Percentiles rank a stretch among this genome's conserved stretches.
phyloP scores from a whole-genome alignment of 768 basidiomycete species.

The Tubosaeta sp. region DNA sequence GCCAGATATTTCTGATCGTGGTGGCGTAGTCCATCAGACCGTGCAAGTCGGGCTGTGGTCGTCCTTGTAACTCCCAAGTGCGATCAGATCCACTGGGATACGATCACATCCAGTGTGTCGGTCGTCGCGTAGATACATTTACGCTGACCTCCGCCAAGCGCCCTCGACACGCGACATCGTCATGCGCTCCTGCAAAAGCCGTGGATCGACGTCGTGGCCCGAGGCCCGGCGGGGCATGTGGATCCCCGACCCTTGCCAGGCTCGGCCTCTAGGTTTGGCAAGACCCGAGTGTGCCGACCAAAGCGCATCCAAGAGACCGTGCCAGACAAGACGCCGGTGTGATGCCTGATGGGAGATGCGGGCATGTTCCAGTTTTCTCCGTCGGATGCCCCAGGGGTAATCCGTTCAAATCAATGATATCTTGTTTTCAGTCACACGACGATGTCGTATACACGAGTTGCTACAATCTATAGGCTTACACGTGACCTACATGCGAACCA shows the following conservation, averaged over 20 bases:
- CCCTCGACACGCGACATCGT: too few species aligned
- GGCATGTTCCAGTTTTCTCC: too few species aligned
- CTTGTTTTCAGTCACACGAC: not conserved
- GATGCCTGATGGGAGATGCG: too few species aligned
- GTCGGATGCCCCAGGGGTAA: too few species aligned
- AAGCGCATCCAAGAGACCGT: too few species aligned
- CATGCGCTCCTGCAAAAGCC: not conserved
- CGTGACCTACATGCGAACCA: not conserved
- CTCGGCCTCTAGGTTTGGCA: too few species aligned
- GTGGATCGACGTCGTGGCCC: not conserved
- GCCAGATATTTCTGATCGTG: not conserved
- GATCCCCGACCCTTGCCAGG: constrained; percentile 1
- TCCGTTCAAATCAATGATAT: too few species aligned
- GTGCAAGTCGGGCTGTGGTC: not conserved
- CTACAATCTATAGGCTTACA: not conserved
- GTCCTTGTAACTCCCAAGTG: not conserved
- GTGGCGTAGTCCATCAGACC: not conserved
- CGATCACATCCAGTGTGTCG: not conserved
- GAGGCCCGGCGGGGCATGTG: not conserved
- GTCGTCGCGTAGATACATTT: too few species aligned
- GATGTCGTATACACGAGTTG: not conserved
- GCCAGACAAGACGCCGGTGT: not conserved
- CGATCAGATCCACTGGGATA: not conserved
- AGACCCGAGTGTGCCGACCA: too few species aligned
- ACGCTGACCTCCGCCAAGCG: too few species aligned